phyloP scores from a whole-genome alignment of 257 asterid genomes.

The Verbena officinalis region DNA sequence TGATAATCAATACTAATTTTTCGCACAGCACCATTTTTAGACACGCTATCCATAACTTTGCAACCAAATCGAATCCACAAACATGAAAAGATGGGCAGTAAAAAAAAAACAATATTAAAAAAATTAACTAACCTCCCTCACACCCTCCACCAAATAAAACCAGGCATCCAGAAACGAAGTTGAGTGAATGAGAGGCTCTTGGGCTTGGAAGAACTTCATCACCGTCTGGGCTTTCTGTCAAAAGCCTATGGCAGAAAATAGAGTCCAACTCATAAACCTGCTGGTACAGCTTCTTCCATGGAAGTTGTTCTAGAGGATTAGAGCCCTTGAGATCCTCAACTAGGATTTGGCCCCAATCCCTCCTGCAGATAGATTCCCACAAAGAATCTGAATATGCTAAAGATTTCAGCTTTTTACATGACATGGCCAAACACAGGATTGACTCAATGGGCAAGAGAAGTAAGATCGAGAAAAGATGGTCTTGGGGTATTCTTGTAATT shows the following conservation, averaged over 20 bases:
- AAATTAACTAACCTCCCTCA: slow-evolving; percentile 69
- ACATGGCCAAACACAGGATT: slow-evolving; percentile 61
- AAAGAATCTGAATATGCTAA: slow-evolving; percentile 67
- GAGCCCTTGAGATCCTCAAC: slow-evolving; percentile 52
- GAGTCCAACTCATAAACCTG: slow-evolving; percentile 65
- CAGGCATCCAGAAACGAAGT: slow-evolving; percentile 68
- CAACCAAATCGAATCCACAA: background rate
- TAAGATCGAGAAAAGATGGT: slow-evolving; percentile 74
- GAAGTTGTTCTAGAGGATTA: slow-evolving; percentile 25
- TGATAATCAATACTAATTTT: too few species aligned
- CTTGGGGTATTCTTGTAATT: slow-evolving; percentile 54
- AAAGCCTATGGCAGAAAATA: slow-evolving; percentile 52
- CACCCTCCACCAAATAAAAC: slow-evolving; percentile 94
- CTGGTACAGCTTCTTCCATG: slow-evolving; percentile 78
- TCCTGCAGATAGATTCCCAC: slow-evolving; percentile 83
- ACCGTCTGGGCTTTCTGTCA: slow-evolving; percentile 28
- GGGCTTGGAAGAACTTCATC: slow-evolving; percentile 55
- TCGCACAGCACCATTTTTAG: too few species aligned
- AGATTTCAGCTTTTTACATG: slow-evolving; percentile 66
- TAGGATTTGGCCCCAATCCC: slow-evolving; percentile 71
- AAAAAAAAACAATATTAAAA: background rate
- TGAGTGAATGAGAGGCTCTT: slow-evolving; percentile 93
- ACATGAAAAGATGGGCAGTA: background rate
- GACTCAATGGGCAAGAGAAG: slow-evolving; percentile 75
- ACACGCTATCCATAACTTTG: background rate